Percentiles rank a stretch among this genome's conserved stretches.
These are phyloP conservation scores for Irpex lacteus DNA, from an alignment of 1,284 basidiomycete genomes.

Conservation along the genomic window DNA sequence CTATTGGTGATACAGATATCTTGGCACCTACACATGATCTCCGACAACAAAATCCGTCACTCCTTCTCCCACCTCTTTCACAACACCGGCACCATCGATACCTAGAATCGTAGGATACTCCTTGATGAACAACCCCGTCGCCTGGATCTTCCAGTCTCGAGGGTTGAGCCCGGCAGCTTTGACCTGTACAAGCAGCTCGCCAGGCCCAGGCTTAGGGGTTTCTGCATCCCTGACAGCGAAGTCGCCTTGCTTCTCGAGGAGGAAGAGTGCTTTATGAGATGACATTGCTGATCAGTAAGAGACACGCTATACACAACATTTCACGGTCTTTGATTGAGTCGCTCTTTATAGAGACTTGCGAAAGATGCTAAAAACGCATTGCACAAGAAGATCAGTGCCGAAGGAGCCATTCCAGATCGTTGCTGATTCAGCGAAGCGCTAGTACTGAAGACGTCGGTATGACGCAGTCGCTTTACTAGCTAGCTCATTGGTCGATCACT, in stretches of 20 bases:
- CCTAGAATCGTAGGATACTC: slow-evolving; percentile 45
- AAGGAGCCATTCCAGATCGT: too few species aligned
- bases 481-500: too few species aligned
- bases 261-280: slow-evolving; percentile 9
- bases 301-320: too few species aligned
- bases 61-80: slow-evolving; percentile 48
- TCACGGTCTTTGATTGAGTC: too few species aligned
- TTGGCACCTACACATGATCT: slow-evolving; percentile 47
- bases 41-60: slow-evolving; percentile 49
- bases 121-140: slow-evolving; percentile 22
- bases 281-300: background rate
- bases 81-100: slow-evolving; percentile 52
- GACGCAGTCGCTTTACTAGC: too few species aligned
- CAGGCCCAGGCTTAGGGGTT: slow-evolving; percentile 2
- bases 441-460: too few species aligned
- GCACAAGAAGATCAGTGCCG: too few species aligned
- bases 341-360: too few species aligned
- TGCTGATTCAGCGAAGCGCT: too few species aligned
- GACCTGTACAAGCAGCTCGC: slow-evolving; percentile 11
- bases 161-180: slow-evolving; percentile 11
- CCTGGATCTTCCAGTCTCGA: slow-evolving; percentile 28
- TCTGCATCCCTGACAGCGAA: slow-evolving; percentile 3
- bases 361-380: too few species aligned
- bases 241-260: slow-evolving; percentile 3
- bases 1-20: background rate